A percentile compares a stretch with the other conserved stretches of the same genome.
Evolutionary conservation across 345 rosid genomes (phyloP).

Genomic region (Bretschneidera sinensis): DNA sequence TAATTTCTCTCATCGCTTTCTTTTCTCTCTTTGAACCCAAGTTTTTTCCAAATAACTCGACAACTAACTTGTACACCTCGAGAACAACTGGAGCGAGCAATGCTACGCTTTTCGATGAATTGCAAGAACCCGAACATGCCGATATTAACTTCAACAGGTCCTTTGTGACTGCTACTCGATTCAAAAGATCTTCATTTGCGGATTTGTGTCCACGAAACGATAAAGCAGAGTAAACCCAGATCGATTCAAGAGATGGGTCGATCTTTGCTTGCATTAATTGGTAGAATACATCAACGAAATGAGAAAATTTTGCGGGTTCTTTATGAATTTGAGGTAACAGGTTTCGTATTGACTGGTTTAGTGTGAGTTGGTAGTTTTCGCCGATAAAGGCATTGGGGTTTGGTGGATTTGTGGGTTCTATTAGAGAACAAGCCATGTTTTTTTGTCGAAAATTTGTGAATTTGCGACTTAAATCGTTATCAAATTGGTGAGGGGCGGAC

Average conservation of each 20-base stretch:
- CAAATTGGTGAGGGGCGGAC: not conserved
- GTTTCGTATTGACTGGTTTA: constrained; percentile 29
- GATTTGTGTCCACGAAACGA: constrained; percentile 20
- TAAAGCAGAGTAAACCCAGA: constrained; percentile 51
- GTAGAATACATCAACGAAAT: constrained; percentile 26
- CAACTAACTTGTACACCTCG: constrained; percentile 26
- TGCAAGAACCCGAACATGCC: constrained; percentile 33
- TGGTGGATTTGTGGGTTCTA: constrained; percentile 1
- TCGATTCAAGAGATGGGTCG: constrained; percentile 52
- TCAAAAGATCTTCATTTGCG: constrained; percentile 21
- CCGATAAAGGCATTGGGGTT: constrained; percentile 14
- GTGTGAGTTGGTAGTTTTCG: constrained; percentile 23
- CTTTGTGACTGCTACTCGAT: constrained; percentile 23
- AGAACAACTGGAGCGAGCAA: constrained; percentile 50
- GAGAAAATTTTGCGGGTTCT: constrained; percentile 27
- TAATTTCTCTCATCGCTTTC: constrained; percentile 27
- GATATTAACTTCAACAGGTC: constrained; percentile 42
- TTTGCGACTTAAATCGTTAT: not conserved
- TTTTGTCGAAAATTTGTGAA: not conserved
- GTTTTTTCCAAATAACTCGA: constrained; percentile 26
- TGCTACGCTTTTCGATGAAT: constrained; percentile 35
- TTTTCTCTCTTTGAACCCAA: constrained; percentile 30
- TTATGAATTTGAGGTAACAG: constrained; percentile 30
- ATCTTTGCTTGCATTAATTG: constrained; percentile 40
- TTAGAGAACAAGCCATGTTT: constrained; percentile 16